These are phyloP conservation scores for Brachypodium distachyon DNA, from an alignment of 202 grass and related monocot species.

Conservation along the genomic window DNA sequence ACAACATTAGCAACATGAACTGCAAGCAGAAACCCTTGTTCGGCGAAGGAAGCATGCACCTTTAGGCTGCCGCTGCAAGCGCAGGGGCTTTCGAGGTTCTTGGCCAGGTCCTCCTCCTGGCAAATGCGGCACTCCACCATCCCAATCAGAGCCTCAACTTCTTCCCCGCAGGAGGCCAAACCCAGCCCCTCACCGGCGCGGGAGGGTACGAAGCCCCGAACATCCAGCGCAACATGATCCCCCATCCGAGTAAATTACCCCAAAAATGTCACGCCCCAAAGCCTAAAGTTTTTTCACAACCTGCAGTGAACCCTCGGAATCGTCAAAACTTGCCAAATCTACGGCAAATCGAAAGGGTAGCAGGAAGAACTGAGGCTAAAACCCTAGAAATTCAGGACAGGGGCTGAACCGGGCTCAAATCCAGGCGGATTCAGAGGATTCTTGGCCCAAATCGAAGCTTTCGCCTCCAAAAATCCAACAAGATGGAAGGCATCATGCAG, in stretches of 20 bases:
- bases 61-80: constrained; percentile 81
- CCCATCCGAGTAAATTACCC: constrained; percentile 35
- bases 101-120: constrained; percentile 74
- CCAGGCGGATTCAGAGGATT: not conserved
- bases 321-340: not conserved
- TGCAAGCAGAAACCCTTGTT: not conserved
- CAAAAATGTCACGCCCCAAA: not conserved
- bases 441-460: constrained; percentile 1
- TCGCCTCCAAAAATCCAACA: not conserved
- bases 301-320: not conserved
- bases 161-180: constrained; percentile 6
- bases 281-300: not conserved
- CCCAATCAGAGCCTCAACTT: constrained; percentile 50
- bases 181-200: not conserved
- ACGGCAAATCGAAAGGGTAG: not conserved
- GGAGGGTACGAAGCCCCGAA: constrained; percentile 27
- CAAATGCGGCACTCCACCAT: constrained; percentile 85
- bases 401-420: not conserved
- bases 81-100: constrained; percentile 81
- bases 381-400: constrained; percentile 21
- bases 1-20: not conserved
- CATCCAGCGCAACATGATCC: constrained; percentile 66
- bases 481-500: not conserved
- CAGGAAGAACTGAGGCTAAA: constrained; percentile 9
- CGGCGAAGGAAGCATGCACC: constrained; percentile 27